phyloP scores from a whole-genome alignment of 345 rosid species.

The Eutrema yunnanense region DNA sequence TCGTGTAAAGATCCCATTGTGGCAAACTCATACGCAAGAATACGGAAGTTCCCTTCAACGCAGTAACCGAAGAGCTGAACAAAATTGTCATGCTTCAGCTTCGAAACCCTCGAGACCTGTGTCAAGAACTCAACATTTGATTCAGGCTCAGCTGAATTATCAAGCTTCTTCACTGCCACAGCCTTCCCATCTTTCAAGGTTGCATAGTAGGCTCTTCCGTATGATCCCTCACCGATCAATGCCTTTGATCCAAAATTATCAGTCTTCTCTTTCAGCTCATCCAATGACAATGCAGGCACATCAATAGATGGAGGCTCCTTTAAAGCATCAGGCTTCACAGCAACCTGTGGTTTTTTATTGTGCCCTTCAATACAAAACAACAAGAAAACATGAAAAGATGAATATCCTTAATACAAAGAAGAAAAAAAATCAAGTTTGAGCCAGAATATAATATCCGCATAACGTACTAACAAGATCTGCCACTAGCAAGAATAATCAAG shows the following conservation, averaged over 20 bases:
- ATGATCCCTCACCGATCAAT: conserved; percentile 88
- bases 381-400: not conserved
- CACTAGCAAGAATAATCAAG: not conserved
- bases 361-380: not conserved
- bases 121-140: conserved; percentile 72
- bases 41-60: conserved; percentile 82
- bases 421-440: too few species aligned
- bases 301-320: conserved; percentile 62
- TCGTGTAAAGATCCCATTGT: conserved; percentile 99
- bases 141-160: conserved; percentile 75
- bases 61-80: conserved; percentile 82
- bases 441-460: not conserved
- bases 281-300: conserved; percentile 52
- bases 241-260: conserved; percentile 58
- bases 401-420: not conserved
- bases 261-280: conserved; percentile 61
- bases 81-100: conserved; percentile 72
- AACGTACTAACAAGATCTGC: not conserved
- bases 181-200: conserved; percentile 52
- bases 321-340: conserved; percentile 54
- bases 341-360: conserved; percentile 40
- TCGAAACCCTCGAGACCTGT: conserved; percentile 91
- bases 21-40: conserved; percentile 93
- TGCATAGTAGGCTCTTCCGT: conserved; percentile 85
- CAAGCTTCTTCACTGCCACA: conserved; percentile 84